Percentiles rank a stretch among this genome's conserved stretches.
Conservation (phyloP, 257 asterid genomes). For the Solanum peruvianum region DNA sequence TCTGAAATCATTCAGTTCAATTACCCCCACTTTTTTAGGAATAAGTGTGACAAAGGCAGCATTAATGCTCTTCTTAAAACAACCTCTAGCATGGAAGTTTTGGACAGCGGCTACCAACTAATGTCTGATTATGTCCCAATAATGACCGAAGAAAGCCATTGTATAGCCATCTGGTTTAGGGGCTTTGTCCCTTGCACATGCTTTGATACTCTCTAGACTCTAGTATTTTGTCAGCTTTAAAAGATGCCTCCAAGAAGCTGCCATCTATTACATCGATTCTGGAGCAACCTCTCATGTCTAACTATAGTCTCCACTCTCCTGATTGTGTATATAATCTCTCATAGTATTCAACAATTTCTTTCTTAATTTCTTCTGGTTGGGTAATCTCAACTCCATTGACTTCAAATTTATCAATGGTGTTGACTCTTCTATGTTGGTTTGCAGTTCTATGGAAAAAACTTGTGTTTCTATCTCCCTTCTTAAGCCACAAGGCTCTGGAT, state of each 20-base stretch:
- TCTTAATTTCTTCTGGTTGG: not conserved
- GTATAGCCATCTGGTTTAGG: not conserved
- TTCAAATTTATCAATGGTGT: not conserved
- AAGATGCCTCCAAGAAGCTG: not conserved
- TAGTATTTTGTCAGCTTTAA: not conserved
- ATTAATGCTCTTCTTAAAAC: not conserved
- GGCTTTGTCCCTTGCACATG: not conserved
- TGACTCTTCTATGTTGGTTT: not conserved
- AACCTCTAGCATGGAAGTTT: not conserved
- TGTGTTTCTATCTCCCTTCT: not conserved
- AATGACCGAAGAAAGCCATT: not conserved
- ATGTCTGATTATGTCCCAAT: not conserved
- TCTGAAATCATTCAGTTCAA: not conserved
- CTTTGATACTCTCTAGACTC: not conserved
- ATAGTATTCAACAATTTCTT: not conserved
- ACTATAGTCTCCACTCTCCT: not conserved
- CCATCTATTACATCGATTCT: not conserved
- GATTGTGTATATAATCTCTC: not conserved
- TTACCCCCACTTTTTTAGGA: not conserved
- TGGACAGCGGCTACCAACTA: not conserved
- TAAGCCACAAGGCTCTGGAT: not conserved
- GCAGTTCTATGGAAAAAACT: not conserved
- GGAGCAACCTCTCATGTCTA: not conserved
- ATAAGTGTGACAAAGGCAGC: not conserved
- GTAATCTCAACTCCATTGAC: not conserved